phyloP scores from a whole-genome alignment of 805 yeast species.

The Zygosaccharomyces gambellarensis region DNA sequence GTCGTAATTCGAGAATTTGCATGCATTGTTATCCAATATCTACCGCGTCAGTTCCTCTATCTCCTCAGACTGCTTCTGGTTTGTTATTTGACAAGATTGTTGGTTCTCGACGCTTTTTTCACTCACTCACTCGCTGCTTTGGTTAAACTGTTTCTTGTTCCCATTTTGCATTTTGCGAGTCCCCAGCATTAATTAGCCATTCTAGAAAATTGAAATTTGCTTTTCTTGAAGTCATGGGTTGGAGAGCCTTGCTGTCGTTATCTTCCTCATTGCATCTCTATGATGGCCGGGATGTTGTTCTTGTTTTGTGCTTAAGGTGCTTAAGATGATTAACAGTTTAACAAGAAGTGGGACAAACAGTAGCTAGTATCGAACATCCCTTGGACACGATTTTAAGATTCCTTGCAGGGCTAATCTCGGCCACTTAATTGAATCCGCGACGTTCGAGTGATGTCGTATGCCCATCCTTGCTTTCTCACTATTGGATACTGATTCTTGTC shows the following conservation, averaged over 20 bases:
- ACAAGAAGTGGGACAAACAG: neutral
- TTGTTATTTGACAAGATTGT: no score
- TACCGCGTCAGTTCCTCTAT: neutral
- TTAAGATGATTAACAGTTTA: no score
- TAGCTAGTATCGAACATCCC: neutral
- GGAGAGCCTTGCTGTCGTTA: no score
- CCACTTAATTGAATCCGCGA: no score
- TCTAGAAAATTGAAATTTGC: neutral
- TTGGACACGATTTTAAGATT: neutral
- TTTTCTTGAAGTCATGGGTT: neutral
- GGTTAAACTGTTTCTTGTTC: neutral
- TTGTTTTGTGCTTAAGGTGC: no score
- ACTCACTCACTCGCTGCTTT: neutral
- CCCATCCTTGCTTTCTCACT: no score
- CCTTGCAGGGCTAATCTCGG: neutral
- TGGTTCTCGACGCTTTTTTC: neutral
- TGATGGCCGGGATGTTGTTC: no score
- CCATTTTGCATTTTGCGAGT: neutral
- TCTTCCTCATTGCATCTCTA: no score
- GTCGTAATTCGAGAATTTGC: neutral
- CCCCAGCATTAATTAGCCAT: neutral
- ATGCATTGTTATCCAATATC: conserved; percentile 1
- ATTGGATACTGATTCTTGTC: neutral
- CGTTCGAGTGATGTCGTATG: no score
- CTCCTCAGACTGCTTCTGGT: neutral